These are phyloP conservation scores for Aspergillus saccharolyticus DNA, from an alignment of 495 filamentous ascomycete species.

Conservation along the genomic window DNA sequence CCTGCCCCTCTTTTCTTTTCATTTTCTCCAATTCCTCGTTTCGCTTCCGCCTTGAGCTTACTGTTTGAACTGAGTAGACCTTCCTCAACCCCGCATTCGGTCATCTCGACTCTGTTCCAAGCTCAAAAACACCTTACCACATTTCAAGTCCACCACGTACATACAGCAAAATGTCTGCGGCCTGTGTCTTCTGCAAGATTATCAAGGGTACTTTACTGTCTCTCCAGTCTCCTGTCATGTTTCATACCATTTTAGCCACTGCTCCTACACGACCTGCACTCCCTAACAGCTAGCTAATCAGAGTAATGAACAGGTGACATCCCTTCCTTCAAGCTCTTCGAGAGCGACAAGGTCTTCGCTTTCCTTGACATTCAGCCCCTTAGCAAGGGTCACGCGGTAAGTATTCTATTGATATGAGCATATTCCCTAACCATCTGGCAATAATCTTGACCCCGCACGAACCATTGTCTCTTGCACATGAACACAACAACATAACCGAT, in stretches of 20 bases:
- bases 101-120: not conserved
- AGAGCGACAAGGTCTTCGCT: slow-evolving; percentile 86
- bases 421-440: not conserved
- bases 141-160: not conserved
- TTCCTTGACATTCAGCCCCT: slow-evolving; percentile 96
- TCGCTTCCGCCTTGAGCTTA: slow-evolving; percentile 11
- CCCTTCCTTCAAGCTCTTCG: slow-evolving; percentile 90
- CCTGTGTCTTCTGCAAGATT: slow-evolving; percentile 98
- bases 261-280: not conserved
- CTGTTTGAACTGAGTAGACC: too few species aligned
- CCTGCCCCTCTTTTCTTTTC: slow-evolving; percentile 13
- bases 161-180: slow-evolving; percentile 35
- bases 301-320: slow-evolving; percentile 64
- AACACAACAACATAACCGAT: not conserved
- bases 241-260: not conserved
- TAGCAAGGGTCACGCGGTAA: slow-evolving; percentile 74
- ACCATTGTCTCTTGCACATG: not conserved
- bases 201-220: slow-evolving; percentile 72
- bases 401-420: slow-evolving; percentile 14
- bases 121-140: too few species aligned
- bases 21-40: slow-evolving; percentile 3
- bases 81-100: slow-evolving; percentile 12
- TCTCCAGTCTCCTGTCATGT: too few species aligned
- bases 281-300: slow-evolving; percentile 3
- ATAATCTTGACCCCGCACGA: slow-evolving; percentile 23